Base-by-base conservation (phyloP, 768 basidiomycete species). In the Filobasidium floriforme region DNA sequence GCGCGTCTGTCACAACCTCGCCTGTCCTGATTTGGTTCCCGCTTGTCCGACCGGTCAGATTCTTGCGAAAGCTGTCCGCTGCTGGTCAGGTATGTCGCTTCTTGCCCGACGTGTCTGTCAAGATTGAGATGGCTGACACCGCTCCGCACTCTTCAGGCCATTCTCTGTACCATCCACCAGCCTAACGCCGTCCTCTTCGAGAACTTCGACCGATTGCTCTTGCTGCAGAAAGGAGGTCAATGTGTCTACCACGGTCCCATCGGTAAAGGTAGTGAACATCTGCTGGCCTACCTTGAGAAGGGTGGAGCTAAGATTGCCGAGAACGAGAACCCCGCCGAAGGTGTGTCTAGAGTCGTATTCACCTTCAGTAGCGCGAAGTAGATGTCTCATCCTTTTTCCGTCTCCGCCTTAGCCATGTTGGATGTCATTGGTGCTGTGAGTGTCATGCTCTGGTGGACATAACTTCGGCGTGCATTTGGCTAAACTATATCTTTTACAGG, bases 91-190 rank as follows among this genome's bases (percentile, higher is more conserved):
- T 37, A 37, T 37, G 32, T 37, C 32, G 32, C 9, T 37, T 37
- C 32, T 3, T 37, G 9, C 9, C 88, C 89, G 40, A 61, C 7
- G 28, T 24, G 1, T 9, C 9, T 9, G 32, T 9, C 32, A 37
- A 4, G 32, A n/a, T 37, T 9, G 32, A 9, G 32, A 9, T 37
- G 3, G 32, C 32, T 37, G 32, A 37, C 4, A 37, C 32, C 9
- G 32, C 9, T 9, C 32, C 9, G 32, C 32, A 37, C 9, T 9
- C 32, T 37, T 37, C 70, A 68, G 51, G 59, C 68, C 44, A 91
- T 93, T 70, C 80, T 93, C n/a, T 92, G 90, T 86, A 93, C 89
- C 26, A 80, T 92, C 70, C 90, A 91, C 69, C 90, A 89, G 81
- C 90, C 90, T 2, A 90, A 89, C 28, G 88, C 88, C 1, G 86